Percentiles rank a stretch among this genome's conserved stretches.
phyloP scores from a whole-genome alignment of 768 basidiomycete species.

The Mycena capillaripes region DNA sequence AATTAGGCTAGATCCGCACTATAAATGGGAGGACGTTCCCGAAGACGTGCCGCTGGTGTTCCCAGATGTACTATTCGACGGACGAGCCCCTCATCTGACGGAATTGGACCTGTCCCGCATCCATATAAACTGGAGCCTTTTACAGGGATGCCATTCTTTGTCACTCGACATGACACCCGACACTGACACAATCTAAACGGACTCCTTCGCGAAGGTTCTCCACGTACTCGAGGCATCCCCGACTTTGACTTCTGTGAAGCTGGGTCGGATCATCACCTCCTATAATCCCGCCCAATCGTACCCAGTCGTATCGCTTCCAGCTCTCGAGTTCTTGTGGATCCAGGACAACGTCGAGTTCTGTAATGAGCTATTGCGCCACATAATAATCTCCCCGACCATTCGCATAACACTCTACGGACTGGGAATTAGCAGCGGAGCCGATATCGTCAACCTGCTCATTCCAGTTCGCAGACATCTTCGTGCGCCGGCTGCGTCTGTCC shows the following conservation, averaged over 20 bases:
- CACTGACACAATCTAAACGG: no score
- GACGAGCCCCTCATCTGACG: not conserved
- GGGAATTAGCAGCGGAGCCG: not conserved
- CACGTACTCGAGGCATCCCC: not conserved
- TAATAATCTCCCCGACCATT: not conserved
- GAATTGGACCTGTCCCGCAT: no score
- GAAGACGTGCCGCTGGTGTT: not conserved
- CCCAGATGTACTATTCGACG: conserved; percentile 3
- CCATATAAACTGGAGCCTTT: no score
- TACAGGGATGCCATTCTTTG: no score
- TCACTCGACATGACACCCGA: no score
- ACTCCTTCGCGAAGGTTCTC: not conserved
- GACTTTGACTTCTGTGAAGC: not conserved
- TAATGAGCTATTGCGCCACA: not conserved
- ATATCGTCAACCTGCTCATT: not conserved
- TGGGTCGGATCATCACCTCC: not conserved
- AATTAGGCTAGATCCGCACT: not conserved
- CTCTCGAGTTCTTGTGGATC: not conserved
- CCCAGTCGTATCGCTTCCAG: not conserved
- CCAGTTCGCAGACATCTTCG: not conserved
- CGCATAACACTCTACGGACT: not conserved
- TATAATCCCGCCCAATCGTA: not conserved
- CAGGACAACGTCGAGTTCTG: not conserved
- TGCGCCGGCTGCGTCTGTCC: not conserved
- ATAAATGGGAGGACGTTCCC: not conserved